Percentiles rank a stretch among this genome's conserved stretches.
phyloP scores from a whole-genome alignment of 371 early-diverging fungal genomes.

The Mucor sp. region DNA sequence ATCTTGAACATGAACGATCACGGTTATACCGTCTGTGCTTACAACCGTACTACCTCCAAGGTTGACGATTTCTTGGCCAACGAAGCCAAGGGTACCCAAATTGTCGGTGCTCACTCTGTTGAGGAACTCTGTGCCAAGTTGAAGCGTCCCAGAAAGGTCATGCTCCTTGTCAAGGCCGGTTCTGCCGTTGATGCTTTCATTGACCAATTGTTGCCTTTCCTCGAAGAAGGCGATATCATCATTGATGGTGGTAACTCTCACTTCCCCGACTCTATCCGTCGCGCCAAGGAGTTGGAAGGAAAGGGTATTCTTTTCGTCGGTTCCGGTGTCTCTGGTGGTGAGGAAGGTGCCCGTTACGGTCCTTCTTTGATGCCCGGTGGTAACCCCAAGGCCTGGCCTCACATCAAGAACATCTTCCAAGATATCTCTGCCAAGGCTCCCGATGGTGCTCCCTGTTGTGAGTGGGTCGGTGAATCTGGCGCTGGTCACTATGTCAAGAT shows the following conservation, averaged over 20 bases:
- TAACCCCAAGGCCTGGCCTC: conserved; percentile 89
- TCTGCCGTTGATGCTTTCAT: conserved; percentile 96
- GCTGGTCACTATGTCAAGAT: conserved; percentile 99
- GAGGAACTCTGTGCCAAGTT: conserved; percentile 92
- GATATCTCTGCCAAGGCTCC: conserved; percentile 91
- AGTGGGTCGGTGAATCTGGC: conserved; percentile 98
- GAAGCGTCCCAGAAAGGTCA: conserved; percentile 94
- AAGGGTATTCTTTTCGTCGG: conserved; percentile 96
- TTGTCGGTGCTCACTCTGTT: conserved; percentile 93
- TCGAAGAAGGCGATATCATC: conserved; percentile 94
- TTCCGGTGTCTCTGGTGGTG: conserved; percentile 99
- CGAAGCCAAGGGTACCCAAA: conserved; percentile 96
- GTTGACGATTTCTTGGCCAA: conserved; percentile 93
- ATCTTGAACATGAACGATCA: conserved; percentile 98
- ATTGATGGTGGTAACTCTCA: conserved; percentile 99
- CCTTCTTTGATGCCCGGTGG: conserved; percentile 99
- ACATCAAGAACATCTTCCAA: conserved; percentile 94
- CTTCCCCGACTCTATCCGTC: conserved; percentile 96
- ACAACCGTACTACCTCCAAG: conserved; percentile 97
- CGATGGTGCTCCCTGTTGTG: conserved; percentile 95
- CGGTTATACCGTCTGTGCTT: conserved; percentile 92
- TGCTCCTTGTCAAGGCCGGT: conserved; percentile 98
- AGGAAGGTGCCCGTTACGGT: conserved; percentile 99
- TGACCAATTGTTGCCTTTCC: conserved; percentile 79
- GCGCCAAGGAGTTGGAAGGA: conserved; percentile 82